A percentile compares a stretch with the other conserved stretches of the same genome.
phyloP scores from a whole-genome alignment of 169 alveolate species.

The Eimeria acervulina region DNA sequence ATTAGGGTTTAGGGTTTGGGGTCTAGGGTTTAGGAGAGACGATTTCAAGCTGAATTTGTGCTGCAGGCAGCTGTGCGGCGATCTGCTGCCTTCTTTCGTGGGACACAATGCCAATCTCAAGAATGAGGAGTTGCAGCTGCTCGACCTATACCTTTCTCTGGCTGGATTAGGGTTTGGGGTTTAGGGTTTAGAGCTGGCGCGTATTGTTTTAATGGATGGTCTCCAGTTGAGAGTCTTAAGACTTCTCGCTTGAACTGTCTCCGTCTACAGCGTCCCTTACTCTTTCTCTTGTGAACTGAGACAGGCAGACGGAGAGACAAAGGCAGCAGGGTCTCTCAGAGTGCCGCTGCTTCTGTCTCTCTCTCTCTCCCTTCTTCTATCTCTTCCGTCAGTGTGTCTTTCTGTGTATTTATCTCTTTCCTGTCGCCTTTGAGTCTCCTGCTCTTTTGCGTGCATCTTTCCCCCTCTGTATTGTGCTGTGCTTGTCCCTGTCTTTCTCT shows the following conservation, averaged over 20 bases:
- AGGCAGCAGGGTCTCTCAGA: neutral
- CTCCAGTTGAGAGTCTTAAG: neutral
- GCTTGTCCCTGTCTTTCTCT: too few relatives aligned
- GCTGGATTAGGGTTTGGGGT: neutral
- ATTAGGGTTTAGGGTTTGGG: slow-evolving; percentile 35
- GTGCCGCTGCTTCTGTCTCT: neutral
- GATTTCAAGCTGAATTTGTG: too few relatives aligned
- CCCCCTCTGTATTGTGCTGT: too few relatives aligned
- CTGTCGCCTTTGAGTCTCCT: too few relatives aligned
- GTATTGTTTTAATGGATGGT: too few relatives aligned
- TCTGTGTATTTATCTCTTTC: too few relatives aligned
- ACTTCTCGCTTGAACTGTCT: neutral
- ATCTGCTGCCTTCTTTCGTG: neutral
- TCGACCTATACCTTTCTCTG: slow-evolving; percentile 1
- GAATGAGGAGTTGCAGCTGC: slow-evolving; percentile 21
- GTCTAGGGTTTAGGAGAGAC: slow-evolving; percentile 22
- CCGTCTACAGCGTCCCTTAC: neutral
- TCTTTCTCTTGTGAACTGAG: neutral
- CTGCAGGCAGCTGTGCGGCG: slow-evolving; percentile 49
- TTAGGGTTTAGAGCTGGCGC: slow-evolving; percentile 46
- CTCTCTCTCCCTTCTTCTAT: too few relatives aligned
- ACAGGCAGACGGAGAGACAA: neutral
- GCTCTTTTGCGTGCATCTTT: too few relatives aligned
- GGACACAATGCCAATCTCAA: slow-evolving; percentile 33
- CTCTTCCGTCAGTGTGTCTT: too few relatives aligned